Conservation (phyloP, 1,284 basidiomycete genomes). For the Microbotryum silenes-acaulis region DNA sequence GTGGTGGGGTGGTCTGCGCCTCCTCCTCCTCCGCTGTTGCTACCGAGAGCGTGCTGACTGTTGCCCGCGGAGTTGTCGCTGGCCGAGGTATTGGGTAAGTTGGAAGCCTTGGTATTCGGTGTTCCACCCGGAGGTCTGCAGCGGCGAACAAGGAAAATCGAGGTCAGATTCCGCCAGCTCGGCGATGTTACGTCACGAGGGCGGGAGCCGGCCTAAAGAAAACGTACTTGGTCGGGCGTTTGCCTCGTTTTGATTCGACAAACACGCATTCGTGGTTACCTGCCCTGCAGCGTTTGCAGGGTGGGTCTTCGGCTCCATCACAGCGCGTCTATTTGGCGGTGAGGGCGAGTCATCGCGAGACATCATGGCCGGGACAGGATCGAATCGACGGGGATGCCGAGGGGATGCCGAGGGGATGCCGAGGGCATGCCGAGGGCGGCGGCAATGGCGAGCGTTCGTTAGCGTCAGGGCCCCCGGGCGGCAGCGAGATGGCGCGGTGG, state of each 20-base stretch:
- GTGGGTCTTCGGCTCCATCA: slow-evolving; percentile 23
- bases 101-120: no score
- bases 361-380: no score
- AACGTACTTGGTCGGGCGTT: slow-evolving; percentile 15
- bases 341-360: no score
- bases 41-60: not conserved
- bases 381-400: not conserved
- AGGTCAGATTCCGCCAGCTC: no score
- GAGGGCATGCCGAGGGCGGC: no score
- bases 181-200: no score
- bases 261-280: slow-evolving; percentile 23
- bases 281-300: slow-evolving; percentile 21
- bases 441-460: not conserved
- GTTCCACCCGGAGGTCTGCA: no score
- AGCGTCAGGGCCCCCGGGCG: not conserved
- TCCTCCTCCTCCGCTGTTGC: not conserved
- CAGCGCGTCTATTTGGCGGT: slow-evolving; percentile 12
- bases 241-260: slow-evolving; percentile 25
- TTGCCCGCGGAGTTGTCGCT: not conserved
- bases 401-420: no score
- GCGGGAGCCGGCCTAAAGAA: no score
- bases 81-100: no score
- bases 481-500: not conserved
- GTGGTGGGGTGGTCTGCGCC: not conserved
- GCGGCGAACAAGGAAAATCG: no score